These are phyloP conservation scores for Pseudogymnoascus sp. DNA, from an alignment of 2,329 filamentous ascomycete genomes.

Conservation along the genomic window DNA sequence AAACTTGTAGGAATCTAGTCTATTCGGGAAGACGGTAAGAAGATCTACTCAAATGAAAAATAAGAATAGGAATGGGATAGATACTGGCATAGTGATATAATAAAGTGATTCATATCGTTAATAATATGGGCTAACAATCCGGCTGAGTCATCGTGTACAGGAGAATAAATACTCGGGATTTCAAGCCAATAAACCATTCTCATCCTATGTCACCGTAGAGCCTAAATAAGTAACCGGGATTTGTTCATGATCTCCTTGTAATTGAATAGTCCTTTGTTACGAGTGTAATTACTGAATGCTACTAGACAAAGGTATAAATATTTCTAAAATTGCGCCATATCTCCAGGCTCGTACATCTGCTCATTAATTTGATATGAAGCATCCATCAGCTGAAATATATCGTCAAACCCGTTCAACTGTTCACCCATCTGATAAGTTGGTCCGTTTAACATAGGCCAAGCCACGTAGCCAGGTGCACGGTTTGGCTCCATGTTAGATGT, in stretches of 20 bases:
- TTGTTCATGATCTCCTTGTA: background rate
- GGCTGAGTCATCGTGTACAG: background rate
- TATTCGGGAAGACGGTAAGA: too few species aligned
- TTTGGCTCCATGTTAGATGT: background rate
- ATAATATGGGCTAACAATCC: background rate
- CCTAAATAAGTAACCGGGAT: background rate
- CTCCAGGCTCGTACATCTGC: constrained; percentile 5
- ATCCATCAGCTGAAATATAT: constrained; percentile 18
- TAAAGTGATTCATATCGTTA: background rate
- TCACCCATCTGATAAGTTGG: background rate
- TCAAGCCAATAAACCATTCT: background rate
- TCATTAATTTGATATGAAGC: constrained; percentile 15
- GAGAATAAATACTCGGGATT: background rate
- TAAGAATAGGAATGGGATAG: background rate
- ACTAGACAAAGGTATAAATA: background rate
- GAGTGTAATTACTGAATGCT: background rate
- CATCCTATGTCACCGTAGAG: background rate
- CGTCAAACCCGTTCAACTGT: background rate
- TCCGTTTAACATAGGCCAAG: background rate
- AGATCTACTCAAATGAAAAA: background rate
- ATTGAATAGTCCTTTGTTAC: background rate
- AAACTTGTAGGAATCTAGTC: too few species aligned
- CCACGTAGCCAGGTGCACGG: background rate
- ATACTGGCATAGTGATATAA: background rate
- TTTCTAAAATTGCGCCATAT: background rate